These are phyloP conservation scores for Aegilops umbellulata DNA, from an alignment of 176 grass and related monocot genomes.

Conservation along the genomic window DNA sequence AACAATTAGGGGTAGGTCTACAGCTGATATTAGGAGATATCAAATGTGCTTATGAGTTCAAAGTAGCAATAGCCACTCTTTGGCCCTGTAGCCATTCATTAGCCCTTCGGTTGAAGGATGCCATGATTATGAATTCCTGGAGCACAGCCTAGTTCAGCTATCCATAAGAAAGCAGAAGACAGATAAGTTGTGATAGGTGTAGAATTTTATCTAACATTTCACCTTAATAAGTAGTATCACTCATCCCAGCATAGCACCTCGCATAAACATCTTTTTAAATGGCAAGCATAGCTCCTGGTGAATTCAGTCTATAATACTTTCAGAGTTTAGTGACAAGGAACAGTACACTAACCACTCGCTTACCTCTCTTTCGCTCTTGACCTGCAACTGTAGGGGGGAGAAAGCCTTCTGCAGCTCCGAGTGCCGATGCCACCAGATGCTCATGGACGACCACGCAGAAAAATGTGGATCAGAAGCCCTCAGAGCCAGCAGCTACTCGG, in stretches of 20 bases:
- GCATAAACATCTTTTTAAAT: neutral
- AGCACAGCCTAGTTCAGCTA: neutral
- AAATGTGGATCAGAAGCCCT: constrained; percentile 39
- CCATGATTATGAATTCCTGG: neutral
- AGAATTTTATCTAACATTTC: neutral
- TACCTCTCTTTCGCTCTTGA: neutral
- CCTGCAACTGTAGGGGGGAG: constrained; percentile 43
- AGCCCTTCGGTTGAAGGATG: constrained; percentile 6
- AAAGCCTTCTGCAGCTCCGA: constrained; percentile 69
- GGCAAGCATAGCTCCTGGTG: neutral
- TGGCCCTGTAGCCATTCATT: neutral
- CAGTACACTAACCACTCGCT: neutral
- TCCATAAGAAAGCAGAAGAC: neutral
- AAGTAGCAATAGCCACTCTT: neutral
- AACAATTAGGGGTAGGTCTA: neutral
- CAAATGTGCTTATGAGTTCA: neutral
- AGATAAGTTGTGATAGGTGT: neutral
- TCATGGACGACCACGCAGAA: constrained; percentile 40
- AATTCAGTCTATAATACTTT: neutral
- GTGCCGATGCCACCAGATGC: constrained; percentile 54
- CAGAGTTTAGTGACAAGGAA: neutral
- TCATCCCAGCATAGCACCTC: neutral
- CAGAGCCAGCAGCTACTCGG: constrained; percentile 17
- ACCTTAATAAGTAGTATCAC: neutral
- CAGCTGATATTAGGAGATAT: neutral